Evolutionary conservation across 176 grass and related monocot genomes (phyloP).

Genomic region (Saccharum officinarum): DNA sequence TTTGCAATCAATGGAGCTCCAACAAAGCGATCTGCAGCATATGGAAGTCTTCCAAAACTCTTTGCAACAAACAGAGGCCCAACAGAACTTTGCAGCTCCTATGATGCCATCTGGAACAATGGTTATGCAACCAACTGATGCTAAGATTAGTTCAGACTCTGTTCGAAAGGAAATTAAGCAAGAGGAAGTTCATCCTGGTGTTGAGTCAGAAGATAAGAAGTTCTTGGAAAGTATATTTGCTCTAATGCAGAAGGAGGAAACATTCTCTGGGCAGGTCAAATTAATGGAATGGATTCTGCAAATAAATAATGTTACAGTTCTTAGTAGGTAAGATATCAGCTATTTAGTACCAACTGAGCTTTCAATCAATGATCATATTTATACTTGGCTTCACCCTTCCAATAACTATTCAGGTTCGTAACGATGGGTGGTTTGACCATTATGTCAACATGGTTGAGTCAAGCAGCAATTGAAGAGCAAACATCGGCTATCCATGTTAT

Average conservation of each 20-base stretch:
- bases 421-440: slow-evolving; percentile 82
- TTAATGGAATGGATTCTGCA: slow-evolving; percentile 90
- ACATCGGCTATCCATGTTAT: slow-evolving; percentile 82
- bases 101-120: slow-evolving; percentile 22
- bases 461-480: slow-evolving; percentile 90
- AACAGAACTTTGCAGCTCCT: slow-evolving; percentile 25
- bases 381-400: slow-evolving; percentile 13
- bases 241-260: slow-evolving; percentile 83
- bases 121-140: slow-evolving; percentile 36
- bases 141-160: slow-evolving; percentile 36
- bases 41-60: not conserved
- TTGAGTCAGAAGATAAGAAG: slow-evolving; percentile 83
- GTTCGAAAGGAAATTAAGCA: slow-evolving; percentile 37
- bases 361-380: slow-evolving; percentile 37
- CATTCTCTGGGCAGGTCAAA: slow-evolving; percentile 86
- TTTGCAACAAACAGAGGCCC: slow-evolving; percentile 18
- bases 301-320: slow-evolving; percentile 72
- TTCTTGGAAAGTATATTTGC: slow-evolving; percentile 83
- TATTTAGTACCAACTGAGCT: slow-evolving; percentile 20
- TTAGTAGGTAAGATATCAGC: slow-evolving; percentile 67
- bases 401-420: slow-evolving; percentile 67
- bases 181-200: slow-evolving; percentile 43
- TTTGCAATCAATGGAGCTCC: slow-evolving; percentile 5
- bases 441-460: slow-evolving; percentile 77
- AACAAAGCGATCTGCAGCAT: slow-evolving; percentile 6